Conservation (phyloP, 1,284 basidiomycete species). For the Pseudozyma sp. region DNA sequence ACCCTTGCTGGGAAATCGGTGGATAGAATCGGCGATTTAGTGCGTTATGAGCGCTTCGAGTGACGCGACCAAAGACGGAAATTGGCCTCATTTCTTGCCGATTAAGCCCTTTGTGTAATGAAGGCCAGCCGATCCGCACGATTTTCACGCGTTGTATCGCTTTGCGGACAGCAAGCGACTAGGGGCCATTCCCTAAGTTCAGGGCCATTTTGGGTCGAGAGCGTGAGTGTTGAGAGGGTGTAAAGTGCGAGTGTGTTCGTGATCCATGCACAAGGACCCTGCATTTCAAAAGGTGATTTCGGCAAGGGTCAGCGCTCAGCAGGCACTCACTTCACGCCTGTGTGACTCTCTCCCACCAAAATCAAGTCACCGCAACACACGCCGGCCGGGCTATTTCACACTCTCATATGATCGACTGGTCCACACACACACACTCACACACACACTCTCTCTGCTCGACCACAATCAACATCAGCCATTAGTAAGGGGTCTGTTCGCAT, state of each 20-base stretch:
- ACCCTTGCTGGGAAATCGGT: neutral
- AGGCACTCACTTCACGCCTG: too few species aligned
- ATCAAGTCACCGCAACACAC: slow-evolving; percentile 11
- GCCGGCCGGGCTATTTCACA: neutral
- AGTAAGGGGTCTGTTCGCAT: too few species aligned
- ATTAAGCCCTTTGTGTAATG: too few species aligned
- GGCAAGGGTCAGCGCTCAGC: neutral
- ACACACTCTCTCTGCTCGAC: neutral
- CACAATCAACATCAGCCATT: too few species aligned
- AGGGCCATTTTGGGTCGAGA: neutral
- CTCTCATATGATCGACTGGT: neutral
- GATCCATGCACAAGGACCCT: slow-evolving; percentile 26
- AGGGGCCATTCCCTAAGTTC: neutral
- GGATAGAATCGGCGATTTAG: neutral
- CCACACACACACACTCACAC: too few species aligned
- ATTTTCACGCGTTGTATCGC: too few species aligned
- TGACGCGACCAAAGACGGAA: neutral
- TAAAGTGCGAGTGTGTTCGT: neutral
- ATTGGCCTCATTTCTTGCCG: neutral
- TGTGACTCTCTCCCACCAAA: neutral
- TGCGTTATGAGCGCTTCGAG: too few species aligned
- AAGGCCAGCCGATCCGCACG: too few species aligned
- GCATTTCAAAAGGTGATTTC: slow-evolving; percentile 8
- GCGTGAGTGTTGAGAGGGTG: neutral
- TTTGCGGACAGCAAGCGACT: neutral